phyloP scores from a whole-genome alignment of 208 protist species.

The Trypanosomatidae sp. region DNA sequence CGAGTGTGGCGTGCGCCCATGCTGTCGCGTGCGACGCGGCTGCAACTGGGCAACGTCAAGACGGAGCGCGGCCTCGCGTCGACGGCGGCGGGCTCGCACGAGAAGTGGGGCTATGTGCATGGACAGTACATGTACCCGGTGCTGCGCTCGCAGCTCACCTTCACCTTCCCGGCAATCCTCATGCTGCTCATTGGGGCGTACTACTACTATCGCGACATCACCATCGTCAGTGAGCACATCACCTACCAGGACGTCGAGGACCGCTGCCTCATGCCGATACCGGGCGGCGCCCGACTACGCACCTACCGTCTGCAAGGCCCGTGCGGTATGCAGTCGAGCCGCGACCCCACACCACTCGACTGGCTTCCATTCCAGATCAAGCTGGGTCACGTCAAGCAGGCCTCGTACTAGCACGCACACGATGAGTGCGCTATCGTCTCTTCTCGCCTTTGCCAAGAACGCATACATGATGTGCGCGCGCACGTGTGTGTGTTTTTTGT shows the following conservation, averaged over 20 bases:
- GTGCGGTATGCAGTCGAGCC: conserved; percentile 53
- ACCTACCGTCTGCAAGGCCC: conserved; percentile 43
- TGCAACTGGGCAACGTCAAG: conserved; percentile 84
- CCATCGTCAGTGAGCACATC: conserved; percentile 72
- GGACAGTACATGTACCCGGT: conserved; percentile 47
- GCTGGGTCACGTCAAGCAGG: conserved; percentile 81
- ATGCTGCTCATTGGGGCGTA: conserved; percentile 46
- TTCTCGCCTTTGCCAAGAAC: conserved; percentile 9
- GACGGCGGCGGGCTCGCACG: conserved; percentile 66
- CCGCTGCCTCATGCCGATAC: conserved; percentile 79
- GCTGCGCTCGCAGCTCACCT: conserved; percentile 20
- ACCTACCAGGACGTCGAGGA: conserved; percentile 84
- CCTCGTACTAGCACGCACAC: conserved; percentile 51
- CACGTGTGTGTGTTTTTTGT: conserved; percentile 3
- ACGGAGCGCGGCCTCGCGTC: conserved; percentile 73
- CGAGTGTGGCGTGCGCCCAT: conserved; percentile 28
- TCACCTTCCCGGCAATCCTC: conserved; percentile 14
- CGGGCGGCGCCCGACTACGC: conserved; percentile 64
- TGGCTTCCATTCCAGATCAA: conserved; percentile 86
- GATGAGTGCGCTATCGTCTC: conserved; percentile 1
- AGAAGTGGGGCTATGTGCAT: conserved; percentile 83
- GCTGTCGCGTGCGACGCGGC: conserved; percentile 73
- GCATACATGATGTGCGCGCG: background rate
- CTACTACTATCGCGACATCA: conserved; percentile 78
- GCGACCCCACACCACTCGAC: conserved; percentile 79